A percentile compares a stretch with the other conserved stretches of the same genome.
Evolutionary conservation across 176 grass and related monocot species (phyloP).

Genomic region (Secale cereale): DNA sequence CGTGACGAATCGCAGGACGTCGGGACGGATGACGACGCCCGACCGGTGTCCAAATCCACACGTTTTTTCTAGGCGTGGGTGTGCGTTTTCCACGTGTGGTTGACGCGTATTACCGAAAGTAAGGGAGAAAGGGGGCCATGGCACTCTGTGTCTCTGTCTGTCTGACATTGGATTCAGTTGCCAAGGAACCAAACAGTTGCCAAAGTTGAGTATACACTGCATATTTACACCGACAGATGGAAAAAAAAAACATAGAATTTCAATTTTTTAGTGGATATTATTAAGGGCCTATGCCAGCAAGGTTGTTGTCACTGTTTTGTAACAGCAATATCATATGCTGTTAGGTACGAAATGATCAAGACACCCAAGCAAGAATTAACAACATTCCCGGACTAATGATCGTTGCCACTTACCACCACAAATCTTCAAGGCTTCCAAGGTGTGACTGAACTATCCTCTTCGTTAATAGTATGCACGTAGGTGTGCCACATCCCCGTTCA

Average conservation of each 20-base stretch:
- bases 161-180: background rate
- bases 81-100: background rate
- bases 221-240: background rate
- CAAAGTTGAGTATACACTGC: background rate
- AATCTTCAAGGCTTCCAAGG: background rate
- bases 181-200: background rate
- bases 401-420: background rate
- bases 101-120: background rate
- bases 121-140: background rate
- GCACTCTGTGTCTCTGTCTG: background rate
- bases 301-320: background rate
- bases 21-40: background rate
- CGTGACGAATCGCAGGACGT: background rate
- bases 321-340: background rate
- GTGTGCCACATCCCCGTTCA: background rate
- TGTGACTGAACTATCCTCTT: background rate
- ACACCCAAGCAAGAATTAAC: background rate
- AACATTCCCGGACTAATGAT: background rate
- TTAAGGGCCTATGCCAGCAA: background rate
- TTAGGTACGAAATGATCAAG: background rate
- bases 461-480: too few species aligned
- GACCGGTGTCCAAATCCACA: background rate
- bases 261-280: background rate
- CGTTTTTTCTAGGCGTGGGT: background rate
- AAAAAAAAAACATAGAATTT: too few species aligned